Evolutionary conservation across 768 basidiomycete species (phyloP).

Genomic region (Coprinellus micaceus): DNA sequence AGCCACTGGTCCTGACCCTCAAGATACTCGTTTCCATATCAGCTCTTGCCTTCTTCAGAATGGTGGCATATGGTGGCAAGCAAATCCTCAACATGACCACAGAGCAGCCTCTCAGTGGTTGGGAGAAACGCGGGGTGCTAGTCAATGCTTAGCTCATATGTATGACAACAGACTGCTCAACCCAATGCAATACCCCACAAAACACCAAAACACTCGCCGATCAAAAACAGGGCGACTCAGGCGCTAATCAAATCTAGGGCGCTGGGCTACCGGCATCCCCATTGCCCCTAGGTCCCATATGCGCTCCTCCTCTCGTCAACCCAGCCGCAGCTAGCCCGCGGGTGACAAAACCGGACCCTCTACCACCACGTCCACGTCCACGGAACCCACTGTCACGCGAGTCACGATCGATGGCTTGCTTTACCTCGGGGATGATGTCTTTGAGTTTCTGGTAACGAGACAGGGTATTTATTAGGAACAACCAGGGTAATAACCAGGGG

Average conservation of each 20-base stretch:
- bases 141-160: no score
- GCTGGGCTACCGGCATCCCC: constrained; percentile 9
- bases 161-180: no score
- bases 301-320: constrained; percentile 41
- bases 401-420: constrained; percentile 63
- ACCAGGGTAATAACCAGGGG: not conserved
- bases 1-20: no score
- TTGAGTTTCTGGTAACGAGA: constrained; percentile 56
- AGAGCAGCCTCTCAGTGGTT: no score
- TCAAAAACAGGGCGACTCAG: no score
- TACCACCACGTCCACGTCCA: constrained; percentile 47
- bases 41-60: no score
- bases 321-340: constrained; percentile 70
- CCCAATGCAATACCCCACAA: no score
- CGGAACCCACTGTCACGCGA: constrained; percentile 32
- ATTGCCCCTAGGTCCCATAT: constrained; percentile 15
- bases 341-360: constrained; percentile 58
- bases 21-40: no score
- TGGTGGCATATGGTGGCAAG: no score
- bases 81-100: no score
- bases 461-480: constrained; percentile 3
- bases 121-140: no score
- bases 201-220: no score
- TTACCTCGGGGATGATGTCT: constrained; percentile 62
- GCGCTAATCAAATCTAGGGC: not conserved